phyloP scores from a whole-genome alignment of 306 rosid species.

The Vigna angularis region DNA sequence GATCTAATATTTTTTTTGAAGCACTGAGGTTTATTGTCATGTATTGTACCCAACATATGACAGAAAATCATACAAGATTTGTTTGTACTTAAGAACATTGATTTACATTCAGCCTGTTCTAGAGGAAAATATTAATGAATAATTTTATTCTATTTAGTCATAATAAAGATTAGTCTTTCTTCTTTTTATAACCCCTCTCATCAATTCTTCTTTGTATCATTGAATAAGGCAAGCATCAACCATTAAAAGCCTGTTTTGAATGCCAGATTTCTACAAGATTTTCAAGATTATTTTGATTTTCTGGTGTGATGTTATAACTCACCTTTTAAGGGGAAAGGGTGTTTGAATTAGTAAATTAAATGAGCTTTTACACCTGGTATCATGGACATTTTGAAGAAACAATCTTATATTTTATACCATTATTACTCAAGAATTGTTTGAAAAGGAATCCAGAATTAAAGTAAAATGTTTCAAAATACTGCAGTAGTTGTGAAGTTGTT shows the following conservation, averaged over 20 bases:
- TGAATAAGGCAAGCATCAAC: background rate
- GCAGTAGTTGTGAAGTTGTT: background rate
- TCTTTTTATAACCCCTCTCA: background rate
- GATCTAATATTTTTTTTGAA: background rate
- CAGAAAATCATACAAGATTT: background rate
- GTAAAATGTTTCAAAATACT: slow-evolving; percentile 1
- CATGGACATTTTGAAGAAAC: background rate
- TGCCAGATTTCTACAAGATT: background rate
- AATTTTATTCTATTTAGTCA: background rate
- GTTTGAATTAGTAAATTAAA: background rate
- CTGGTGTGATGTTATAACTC: background rate
- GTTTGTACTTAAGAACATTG: background rate
- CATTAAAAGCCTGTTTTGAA: background rate
- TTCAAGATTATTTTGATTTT: slow-evolving; percentile 1
- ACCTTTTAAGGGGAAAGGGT: slow-evolving; percentile 27
- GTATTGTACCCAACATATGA: background rate
- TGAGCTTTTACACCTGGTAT: background rate
- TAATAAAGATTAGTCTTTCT: background rate
- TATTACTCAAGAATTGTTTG: background rate
- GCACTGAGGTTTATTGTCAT: background rate
- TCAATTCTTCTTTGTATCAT: background rate
- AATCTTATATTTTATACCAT: background rate
- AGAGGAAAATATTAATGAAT: background rate
- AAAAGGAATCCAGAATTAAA: background rate
- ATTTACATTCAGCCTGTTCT: background rate